These are phyloP conservation scores for Macrotyloma uniflorum DNA, from an alignment of 306 rosid species.

Conservation along the genomic window DNA sequence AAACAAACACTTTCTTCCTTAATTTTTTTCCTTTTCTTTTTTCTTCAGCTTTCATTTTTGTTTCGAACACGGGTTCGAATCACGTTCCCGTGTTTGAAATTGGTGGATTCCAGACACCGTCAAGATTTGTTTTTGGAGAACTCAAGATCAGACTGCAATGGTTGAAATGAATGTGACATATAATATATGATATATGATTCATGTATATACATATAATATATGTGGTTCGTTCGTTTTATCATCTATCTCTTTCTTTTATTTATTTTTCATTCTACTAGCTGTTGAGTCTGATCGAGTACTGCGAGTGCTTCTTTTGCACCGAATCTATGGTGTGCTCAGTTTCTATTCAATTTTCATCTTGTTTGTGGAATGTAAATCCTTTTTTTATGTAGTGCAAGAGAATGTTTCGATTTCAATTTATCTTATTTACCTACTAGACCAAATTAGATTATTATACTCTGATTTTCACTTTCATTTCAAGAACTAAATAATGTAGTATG, in stretches of 20 bases:
- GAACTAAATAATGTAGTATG: too few relatives aligned
- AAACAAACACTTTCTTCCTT: too few relatives aligned
- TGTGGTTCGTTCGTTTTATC: background rate
- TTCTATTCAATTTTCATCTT: background rate
- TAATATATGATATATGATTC: conserved; percentile 27
- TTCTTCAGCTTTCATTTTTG: background rate
- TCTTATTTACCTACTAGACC: background rate
- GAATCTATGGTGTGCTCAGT: background rate
- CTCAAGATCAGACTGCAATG: conserved; percentile 30
- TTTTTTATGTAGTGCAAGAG: background rate
- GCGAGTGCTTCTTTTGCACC: background rate
- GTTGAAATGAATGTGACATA: conserved; percentile 36
- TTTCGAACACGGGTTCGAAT: conserved; percentile 40
- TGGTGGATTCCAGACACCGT: too few relatives aligned
- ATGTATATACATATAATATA: conserved; percentile 14
- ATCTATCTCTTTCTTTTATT: background rate
- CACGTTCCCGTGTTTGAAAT: conserved; percentile 38
- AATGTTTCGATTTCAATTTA: background rate
- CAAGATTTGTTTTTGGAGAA: conserved; percentile 1
- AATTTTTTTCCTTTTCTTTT: background rate
- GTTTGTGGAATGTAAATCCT: background rate
- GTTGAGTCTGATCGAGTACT: conserved; percentile 21
- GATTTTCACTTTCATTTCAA: too few relatives aligned
- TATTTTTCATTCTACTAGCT: background rate
- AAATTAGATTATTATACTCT: background rate